Percentiles rank a stretch among this genome's conserved stretches.
Evolutionary conservation across 2,329 filamentous ascomycete genomes (phyloP).

Genomic region (Microascus cirrosus): DNA sequence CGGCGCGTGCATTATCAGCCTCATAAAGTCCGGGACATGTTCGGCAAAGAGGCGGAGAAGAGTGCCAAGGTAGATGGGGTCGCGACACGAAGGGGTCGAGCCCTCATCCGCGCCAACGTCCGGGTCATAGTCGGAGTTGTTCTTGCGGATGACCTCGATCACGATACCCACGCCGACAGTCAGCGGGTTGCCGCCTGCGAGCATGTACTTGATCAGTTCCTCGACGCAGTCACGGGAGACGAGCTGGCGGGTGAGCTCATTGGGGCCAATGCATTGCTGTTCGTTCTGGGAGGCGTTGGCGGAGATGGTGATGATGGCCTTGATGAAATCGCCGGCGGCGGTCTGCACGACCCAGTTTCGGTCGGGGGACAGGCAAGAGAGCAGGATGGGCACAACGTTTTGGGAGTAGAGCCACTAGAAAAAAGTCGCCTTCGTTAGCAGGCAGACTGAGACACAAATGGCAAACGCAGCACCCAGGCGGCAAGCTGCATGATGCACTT

Average conservation of each 20-base stretch:
- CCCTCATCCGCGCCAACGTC: slow-evolving; percentile 77
- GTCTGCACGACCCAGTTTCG: slow-evolving; percentile 88
- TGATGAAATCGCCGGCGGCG: slow-evolving; percentile 92
- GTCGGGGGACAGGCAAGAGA: slow-evolving; percentile 77
- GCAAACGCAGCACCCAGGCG: neutral
- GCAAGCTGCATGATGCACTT: neutral
- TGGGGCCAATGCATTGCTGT: slow-evolving; percentile 96
- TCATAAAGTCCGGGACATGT: slow-evolving; percentile 90
- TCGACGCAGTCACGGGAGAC: slow-evolving; percentile 79
- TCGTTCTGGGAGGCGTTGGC: slow-evolving; percentile 97
- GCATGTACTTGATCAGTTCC: slow-evolving; percentile 81
- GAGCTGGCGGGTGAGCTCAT: slow-evolving; percentile 88
- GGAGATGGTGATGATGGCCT: slow-evolving; percentile 97
- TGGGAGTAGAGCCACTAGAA: slow-evolving; percentile 85
- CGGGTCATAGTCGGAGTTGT: slow-evolving; percentile 97
- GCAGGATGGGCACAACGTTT: slow-evolving; percentile 72
- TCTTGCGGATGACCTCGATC: slow-evolving; percentile 97
- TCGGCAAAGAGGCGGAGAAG: slow-evolving; percentile 80
- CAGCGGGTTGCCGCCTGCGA: slow-evolving; percentile 82
- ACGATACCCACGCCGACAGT: slow-evolving; percentile 96
- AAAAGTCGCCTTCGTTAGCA: neutral
- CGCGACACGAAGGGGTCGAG: slow-evolving; percentile 67
- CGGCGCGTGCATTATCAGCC: slow-evolving; percentile 68
- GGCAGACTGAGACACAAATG: neutral
- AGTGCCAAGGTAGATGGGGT: slow-evolving; percentile 92